Evolutionary conservation across 2,329 filamentous ascomycete genomes (phyloP), one percentile per base, ranked within the genome.

Genomic region (Ciborinia camelliae): DNA sequence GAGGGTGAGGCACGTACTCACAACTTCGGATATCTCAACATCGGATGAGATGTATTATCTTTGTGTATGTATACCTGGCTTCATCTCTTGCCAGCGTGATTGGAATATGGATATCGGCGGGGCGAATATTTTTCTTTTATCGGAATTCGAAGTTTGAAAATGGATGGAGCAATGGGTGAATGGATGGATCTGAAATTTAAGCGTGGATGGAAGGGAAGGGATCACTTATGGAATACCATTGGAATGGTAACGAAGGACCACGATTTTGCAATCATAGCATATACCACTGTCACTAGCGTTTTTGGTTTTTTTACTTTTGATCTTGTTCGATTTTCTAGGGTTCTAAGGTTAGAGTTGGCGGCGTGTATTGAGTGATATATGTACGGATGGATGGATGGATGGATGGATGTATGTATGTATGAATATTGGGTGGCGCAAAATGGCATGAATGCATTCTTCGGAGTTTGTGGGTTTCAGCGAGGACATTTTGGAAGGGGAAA

Each of bases 221-320:
- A 32, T 23, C n/a, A 47, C 43, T 47, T n/a, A 47, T 8, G 55
- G 14, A 54, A 35, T 58, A 35, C 28, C 45, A 35, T 23, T 47
- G 55, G 54, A 43, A 57, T 30, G 54, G 54, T 39, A 47, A 59
- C 2, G 28, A 59, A 48, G 55, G 41, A 53, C 15, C 51, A 26
- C 26, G 30, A 58, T 58, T 58, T 58, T 58, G n/a, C 41, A 59
- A 59, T 26, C 45, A 59, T 43, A 67, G 63, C 51, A 65, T 67
- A 60, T 67, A 58, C 47, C 45, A 59, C 50, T 61, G 65, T 60
- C 62, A 45, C 61, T 67, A 65, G 62, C 65, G 65, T 58, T 66
- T 66, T 59, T 59, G 55, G 47, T 59, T 28, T 47, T 30, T 58
- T 59, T 26, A 23, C 14, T 59, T 59, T 59, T 35, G n/a, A 20